Percentiles rank a stretch among this genome's conserved stretches.
Evolutionary conservation across 768 basidiomycete genomes (phyloP).

Genomic region (Suillus decipiens): DNA sequence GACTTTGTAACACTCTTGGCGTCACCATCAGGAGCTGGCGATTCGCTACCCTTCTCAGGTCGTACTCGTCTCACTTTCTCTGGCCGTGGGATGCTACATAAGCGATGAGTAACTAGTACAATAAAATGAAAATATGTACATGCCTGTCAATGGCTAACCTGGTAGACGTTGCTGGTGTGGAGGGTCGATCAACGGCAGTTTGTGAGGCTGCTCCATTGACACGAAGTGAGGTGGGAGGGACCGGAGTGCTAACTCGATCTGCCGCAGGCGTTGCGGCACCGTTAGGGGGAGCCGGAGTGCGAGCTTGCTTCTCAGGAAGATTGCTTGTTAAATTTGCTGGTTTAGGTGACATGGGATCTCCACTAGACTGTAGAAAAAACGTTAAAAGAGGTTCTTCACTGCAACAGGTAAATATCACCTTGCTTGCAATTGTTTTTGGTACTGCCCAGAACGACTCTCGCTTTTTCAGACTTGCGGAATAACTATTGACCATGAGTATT

Average conservation of each 20-base stretch:
- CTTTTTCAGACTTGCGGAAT: constrained; percentile 75
- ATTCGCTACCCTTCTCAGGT: constrained; percentile 38
- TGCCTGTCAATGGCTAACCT: constrained; percentile 73
- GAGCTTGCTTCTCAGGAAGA: constrained; percentile 28
- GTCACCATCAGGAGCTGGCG: constrained; percentile 36
- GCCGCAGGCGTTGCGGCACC: constrained; percentile 35
- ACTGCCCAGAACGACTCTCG: constrained; percentile 60
- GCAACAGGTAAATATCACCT: constrained; percentile 27
- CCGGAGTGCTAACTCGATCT: constrained; percentile 38
- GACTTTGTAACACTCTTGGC: constrained; percentile 22
- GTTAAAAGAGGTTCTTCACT: not conserved
- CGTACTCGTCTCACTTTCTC: constrained; percentile 71
- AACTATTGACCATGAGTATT: constrained; percentile 41
- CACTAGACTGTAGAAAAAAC: constrained; percentile 25
- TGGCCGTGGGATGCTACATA: constrained; percentile 68
- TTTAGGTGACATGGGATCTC: constrained; percentile 30
- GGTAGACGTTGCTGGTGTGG: constrained; percentile 37
- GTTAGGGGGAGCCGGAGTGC: constrained; percentile 39
- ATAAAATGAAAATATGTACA: constrained; percentile 9
- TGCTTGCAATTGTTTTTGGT: constrained; percentile 31
- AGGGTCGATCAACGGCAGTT: constrained; percentile 31
- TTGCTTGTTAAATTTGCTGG: constrained; percentile 31
- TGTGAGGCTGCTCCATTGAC: constrained; percentile 29
- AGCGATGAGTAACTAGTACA: constrained; percentile 13
- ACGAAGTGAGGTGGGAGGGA: constrained; percentile 59